These are phyloP conservation scores for Drosera spatulata DNA, from an alignment of 179 eudicot species.

Conservation along the genomic window DNA sequence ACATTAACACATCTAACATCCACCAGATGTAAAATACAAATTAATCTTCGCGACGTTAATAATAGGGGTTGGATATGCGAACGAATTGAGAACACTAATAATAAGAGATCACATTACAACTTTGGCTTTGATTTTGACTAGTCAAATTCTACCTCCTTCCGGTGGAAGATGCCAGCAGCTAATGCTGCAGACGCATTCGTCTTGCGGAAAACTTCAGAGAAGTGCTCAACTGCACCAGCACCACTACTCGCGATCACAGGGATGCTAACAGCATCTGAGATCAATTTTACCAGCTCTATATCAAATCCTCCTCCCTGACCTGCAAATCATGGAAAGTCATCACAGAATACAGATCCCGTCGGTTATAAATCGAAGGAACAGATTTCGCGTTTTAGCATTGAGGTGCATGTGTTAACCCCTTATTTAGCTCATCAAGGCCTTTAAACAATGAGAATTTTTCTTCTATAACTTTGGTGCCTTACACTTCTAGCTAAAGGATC, in stretches of 20 bases:
- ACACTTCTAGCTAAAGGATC: too few relatives aligned
- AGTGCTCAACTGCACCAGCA: conserved; percentile 78
- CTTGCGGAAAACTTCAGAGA: conserved; percentile 77
- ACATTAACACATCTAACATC: too few relatives aligned
- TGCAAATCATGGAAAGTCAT: conserved; percentile 12
- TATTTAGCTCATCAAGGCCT: too few relatives aligned
- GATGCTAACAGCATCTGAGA: conserved; percentile 83
- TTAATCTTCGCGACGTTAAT: too few relatives aligned
- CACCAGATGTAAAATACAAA: too few relatives aligned
- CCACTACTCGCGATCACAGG: conserved; percentile 99
- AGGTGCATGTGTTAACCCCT: too few relatives aligned
- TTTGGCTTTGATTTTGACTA: not conserved
- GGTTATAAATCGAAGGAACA: too few relatives aligned
- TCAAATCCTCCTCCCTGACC: conserved; percentile 98
- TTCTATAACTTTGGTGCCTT: too few relatives aligned
- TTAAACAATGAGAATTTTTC: too few relatives aligned
- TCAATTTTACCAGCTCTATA: conserved; percentile 59
- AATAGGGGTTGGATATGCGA: not conserved
- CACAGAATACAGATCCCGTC: too few relatives aligned
- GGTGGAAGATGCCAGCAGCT: conserved; percentile 95
- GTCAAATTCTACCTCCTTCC: conserved; percentile 57
- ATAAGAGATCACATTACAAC: not conserved
- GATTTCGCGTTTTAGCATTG: too few relatives aligned
- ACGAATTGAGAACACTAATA: not conserved
- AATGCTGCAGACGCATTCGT: conserved; percentile 99